Conservation (phyloP, 2,329 filamentous ascomycete species). For the Nannizzia gypsea region DNA sequence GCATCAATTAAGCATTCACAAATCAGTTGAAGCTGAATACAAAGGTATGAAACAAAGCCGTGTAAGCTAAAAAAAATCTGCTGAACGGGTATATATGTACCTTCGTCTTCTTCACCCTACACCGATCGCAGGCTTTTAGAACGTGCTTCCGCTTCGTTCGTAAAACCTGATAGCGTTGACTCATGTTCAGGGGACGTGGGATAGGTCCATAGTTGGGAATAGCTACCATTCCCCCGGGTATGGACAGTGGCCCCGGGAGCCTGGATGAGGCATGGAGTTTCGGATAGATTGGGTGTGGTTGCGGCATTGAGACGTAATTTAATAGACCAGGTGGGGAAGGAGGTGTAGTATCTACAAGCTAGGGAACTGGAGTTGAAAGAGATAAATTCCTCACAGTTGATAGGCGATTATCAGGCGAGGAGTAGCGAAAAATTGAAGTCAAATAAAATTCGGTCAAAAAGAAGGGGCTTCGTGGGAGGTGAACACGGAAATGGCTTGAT, state of each 20-base stretch:
- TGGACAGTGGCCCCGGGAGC: conserved; percentile 26
- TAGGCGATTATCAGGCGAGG: background rate
- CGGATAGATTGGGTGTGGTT: conserved; percentile 20
- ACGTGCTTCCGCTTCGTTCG: conserved; percentile 36
- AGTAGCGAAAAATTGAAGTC: background rate
- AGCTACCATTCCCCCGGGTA: conserved; percentile 23
- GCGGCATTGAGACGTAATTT: conserved; percentile 13
- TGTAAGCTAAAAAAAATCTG: background rate
- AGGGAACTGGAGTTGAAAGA: background rate
- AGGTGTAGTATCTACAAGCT: background rate
- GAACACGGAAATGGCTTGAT: background rate
- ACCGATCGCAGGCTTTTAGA: conserved; percentile 35
- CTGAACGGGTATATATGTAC: conserved; percentile 18
- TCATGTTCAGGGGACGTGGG: conserved; percentile 22
- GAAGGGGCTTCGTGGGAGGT: background rate
- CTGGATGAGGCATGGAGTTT: conserved; percentile 27
- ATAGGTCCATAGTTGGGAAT: conserved; percentile 21
- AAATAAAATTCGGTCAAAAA: background rate
- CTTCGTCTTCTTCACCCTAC: conserved; percentile 37
- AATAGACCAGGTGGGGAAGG: background rate
- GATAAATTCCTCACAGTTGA: background rate
- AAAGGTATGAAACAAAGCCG: background rate
- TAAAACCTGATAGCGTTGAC: conserved; percentile 30
- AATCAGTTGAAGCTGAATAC: conserved; percentile 6
- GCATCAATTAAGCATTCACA: conserved; percentile 9